Base-by-base conservation (phyloP, 345 rosid species). In the Sapria himalayana region DNA sequence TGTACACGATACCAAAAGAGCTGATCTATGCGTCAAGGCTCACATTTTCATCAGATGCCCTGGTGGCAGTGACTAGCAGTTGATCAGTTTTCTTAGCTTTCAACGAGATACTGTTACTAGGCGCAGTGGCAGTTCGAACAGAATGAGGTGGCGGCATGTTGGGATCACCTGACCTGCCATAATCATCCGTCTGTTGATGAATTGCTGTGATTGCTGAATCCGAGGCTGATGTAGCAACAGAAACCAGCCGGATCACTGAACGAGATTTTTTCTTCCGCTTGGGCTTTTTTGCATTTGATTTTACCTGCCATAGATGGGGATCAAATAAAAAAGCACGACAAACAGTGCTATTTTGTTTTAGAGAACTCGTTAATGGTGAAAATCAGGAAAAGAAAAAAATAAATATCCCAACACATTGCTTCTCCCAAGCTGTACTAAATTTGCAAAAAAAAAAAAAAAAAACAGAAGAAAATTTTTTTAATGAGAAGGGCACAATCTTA, bases 1-100 rank as follows among this genome's bases (percentile, higher is more conserved):
- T n/a, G n/a, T n/a, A n/a, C n/a, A n/a, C n/a, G n/a, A n/a, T n/a
- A n/a, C n/a, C n/a, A n/a, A n/a, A n/a, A n/a, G n/a, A n/a, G n/a
- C n/a, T n/a, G 15, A 25, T 46, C 41, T 31, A 58, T 9, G 45
- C 44, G 39, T 53, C 39, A 19, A 41, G 41, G 61, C 82, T 89
- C 64, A 76, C 98, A 60, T 89, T 89, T 63, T 71, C 86, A 32
- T 78, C 79, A 10, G 79, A 46, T 34, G 60, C 38, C 71, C 55
- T 64, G 33, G 66, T 55, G 3, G 60, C n/a, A n/a, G n/a, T n/a
- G 74, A 39, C 65, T 36, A 29, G 49, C 54, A 15, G 75, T 56
- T 49, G 67, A 32, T 73, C 86, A 18, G 68, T 59, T 58, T 89
- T 89, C 66, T 86, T 69, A 46, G 79, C 99, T 60, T 77, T 59